These are phyloP conservation scores for Aeschynomene evenia DNA, from an alignment of 306 rosid species.

Conservation along the genomic window DNA sequence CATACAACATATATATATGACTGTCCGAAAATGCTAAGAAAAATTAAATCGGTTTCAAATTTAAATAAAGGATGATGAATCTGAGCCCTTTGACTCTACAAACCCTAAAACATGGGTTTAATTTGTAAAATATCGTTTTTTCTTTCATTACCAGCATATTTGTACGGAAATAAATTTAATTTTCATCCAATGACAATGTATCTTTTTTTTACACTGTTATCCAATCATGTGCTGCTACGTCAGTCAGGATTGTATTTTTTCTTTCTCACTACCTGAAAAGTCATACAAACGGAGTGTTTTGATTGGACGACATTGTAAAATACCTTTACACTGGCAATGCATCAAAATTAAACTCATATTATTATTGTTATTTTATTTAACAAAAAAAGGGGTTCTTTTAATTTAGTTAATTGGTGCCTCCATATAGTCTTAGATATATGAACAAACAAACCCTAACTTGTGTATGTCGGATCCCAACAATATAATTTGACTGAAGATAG, in stretches of 20 bases:
- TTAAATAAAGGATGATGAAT: background rate
- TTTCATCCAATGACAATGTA: no score
- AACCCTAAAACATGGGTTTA: slow-evolving; percentile 27
- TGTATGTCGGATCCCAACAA: background rate
- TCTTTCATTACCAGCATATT: slow-evolving; percentile 8
- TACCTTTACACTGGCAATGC: no score
- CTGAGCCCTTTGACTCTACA: background rate
- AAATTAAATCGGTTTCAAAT: background rate
- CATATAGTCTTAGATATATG: background rate
- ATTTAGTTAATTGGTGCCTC: background rate
- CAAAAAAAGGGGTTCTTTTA: background rate
- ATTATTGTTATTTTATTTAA: background rate
- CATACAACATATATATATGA: no score
- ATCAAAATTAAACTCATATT: no score
- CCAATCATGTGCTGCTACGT: no score
- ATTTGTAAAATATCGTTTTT: background rate
- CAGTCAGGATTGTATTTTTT: no score
- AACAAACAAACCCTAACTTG: slow-evolving; percentile 34
- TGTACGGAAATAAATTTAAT: background rate
- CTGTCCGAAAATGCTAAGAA: no score
- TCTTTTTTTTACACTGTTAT: no score
- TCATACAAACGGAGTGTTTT: no score
- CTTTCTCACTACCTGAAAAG: no score
- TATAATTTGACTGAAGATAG: background rate
- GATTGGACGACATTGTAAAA: no score